A percentile compares a stretch with the other conserved stretches of the same genome.
Evolutionary conservation across 257 asterid species (phyloP).

Genomic region (Coffea canephora): DNA sequence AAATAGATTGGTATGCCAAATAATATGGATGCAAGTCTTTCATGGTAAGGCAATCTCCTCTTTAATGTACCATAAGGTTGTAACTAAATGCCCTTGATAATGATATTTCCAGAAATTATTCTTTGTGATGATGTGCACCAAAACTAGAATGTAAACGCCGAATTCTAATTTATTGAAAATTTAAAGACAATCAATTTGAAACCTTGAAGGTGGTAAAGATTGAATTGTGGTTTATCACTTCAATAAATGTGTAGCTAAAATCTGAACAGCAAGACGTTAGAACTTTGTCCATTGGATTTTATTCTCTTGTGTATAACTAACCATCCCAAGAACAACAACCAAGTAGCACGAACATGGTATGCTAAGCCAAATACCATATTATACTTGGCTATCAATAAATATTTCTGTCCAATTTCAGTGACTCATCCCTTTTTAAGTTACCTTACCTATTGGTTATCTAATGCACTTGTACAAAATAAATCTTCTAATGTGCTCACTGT

Average conservation of each 20-base stretch:
- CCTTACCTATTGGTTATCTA: background rate
- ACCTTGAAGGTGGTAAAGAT: background rate
- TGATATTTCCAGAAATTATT: background rate
- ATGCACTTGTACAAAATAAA: background rate
- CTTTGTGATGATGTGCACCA: background rate
- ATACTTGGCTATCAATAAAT: too few species aligned
- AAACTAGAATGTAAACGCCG: background rate
- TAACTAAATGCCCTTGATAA: background rate
- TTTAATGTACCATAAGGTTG: background rate
- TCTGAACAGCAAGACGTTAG: background rate
- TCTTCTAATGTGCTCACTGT: too few species aligned
- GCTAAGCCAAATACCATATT: background rate
- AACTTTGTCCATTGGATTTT: background rate
- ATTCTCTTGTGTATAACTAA: background rate
- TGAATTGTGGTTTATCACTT: background rate
- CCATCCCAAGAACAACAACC: background rate
- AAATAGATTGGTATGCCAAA: conserved; percentile 6
- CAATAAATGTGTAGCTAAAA: background rate
- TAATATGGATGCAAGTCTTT: background rate
- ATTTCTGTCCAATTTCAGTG: too few species aligned
- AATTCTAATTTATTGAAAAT: background rate
- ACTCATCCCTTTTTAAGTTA: too few species aligned
- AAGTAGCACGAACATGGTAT: background rate
- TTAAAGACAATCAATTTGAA: background rate
- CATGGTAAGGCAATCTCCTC: background rate